Conservation (phyloP, 805 yeast species). For the Candida quercuum region DNA sequence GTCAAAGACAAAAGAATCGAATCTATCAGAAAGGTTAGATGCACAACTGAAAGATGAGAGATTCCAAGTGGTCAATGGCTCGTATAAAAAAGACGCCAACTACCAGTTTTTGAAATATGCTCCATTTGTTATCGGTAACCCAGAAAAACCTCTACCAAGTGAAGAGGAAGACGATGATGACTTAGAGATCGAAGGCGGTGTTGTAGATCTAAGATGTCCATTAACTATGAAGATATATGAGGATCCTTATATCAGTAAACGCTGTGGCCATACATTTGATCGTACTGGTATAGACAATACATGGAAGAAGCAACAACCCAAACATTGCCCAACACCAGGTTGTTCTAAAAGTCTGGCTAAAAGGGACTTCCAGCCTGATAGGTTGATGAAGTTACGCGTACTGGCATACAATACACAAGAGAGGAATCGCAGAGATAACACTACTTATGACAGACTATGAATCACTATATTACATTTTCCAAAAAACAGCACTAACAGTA, state of each 20-base stretch:
- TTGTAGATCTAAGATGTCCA: constrained; percentile 63
- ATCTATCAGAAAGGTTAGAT: constrained; percentile 11
- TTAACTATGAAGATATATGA: constrained; percentile 47
- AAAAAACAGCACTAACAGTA: no score
- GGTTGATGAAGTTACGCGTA: constrained; percentile 51
- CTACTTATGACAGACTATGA: constrained; percentile 13
- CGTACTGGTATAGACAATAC: constrained; percentile 36
- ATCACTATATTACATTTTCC: no score
- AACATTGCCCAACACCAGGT: constrained; percentile 56
- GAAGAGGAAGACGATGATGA: constrained; percentile 48
- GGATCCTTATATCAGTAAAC: constrained; percentile 48
- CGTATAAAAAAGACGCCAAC: constrained; percentile 3
- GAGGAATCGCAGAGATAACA: constrained; percentile 6
- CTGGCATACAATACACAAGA: constrained; percentile 29
- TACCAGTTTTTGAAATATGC: constrained; percentile 33
- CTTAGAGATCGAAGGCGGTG: constrained; percentile 64
- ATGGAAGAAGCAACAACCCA: constrained; percentile 13
- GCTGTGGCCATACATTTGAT: constrained; percentile 64
- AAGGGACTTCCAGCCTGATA: constrained; percentile 40
- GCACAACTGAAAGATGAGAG: neutral
- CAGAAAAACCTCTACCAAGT: constrained; percentile 57
- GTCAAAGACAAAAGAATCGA: constrained; percentile 11
- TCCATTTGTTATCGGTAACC: constrained; percentile 47
- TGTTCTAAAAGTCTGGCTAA: constrained; percentile 28
- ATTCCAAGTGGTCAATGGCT: neutral